Base-by-base conservation (phyloP, 352 stramenopile species). In the Phytophthora cactorum region DNA sequence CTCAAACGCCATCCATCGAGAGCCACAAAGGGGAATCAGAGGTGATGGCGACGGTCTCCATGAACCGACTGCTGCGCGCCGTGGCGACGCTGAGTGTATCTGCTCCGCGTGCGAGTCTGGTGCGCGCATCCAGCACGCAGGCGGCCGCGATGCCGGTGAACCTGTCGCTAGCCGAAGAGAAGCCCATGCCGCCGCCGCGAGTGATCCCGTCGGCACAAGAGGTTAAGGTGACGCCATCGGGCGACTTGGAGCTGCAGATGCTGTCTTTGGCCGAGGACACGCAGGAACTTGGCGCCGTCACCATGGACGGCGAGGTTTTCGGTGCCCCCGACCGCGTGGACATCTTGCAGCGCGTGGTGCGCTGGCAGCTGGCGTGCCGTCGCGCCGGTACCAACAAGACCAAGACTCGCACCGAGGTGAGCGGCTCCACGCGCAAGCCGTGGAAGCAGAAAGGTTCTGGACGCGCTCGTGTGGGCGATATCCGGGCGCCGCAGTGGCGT, bases 361-460 rank as follows among this genome's bases (percentile, higher is more conserved):
- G 87, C 68, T 96, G 89, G 89, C 87, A 96, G 71, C 70, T 96
- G 12, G 89, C 89, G 17, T 91, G 86, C 62, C 86, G 86, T 65
- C 88, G 89, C 52, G 84, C 88, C 41, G 89, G 87, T 63, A 94
- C 88, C 70, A 90, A 94, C 84, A 95, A 95, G 77, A 91, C 86
- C 68, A 96, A 96, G 82, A 92, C 87, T 56, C 89, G 89, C 68
- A 88, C 86, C 27, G 89, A 96, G 77, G 85, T 90, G 10, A 95
- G 87, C 75, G 88, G 89, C 36, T 96, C 89, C 25, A 96, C 88
- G 66, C 81, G 87, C 66, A 96, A 96, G 75, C 82, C 86, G 14
- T 95, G 87, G 85, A 90, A 90, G 79, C 89, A 96, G 66, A 96
- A 96, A 90, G 89, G 89, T 31, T 91, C 79, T 15, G 89, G 89